Evolutionary conservation across 768 basidiomycete genomes (phyloP), one percentile per base, ranked within the genome.

Genomic region (Macrocybe gigantea): DNA sequence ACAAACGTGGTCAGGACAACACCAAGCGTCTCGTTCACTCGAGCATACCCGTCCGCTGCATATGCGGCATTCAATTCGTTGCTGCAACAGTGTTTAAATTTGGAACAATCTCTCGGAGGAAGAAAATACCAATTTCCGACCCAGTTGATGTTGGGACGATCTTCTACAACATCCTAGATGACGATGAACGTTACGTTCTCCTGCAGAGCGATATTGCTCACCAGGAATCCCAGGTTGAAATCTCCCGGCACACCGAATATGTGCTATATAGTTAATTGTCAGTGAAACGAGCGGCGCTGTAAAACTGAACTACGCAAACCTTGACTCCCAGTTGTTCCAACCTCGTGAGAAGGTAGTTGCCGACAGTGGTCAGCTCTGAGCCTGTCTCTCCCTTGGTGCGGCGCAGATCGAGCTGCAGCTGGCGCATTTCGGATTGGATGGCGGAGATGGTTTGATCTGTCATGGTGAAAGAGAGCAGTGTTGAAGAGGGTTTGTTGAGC

Each of bases 21-120:
- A 43, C 88, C 88, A 41, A 91, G 67, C 55, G 79, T 74, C 43
- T 83, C 79, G 54, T 92, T 94, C 45, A 93, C 82, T 49, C 94
- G 79, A 13, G 93, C 90, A 63, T 95, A 95, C 8, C 93, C 93
- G 59, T 94, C 93, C 0, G 90, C 90, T 11, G 93, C 93, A 64
- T 96, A 96, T 0, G 89, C 75, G 0, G 90, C 87, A 53, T 93
- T 90, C 41, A 93, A 72, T 60, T 93, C 87, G 51, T 91, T 90
- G 54, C 88, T 88, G 49, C 0, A 45, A n/a, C 12, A n/a, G 36
- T 11, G n/a, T 29, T 14, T 39, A 34, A 9, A 36, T 12, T 29
- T 11, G 1, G n/a, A 14, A 29, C 6, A 11, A 11, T 5, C 31
- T 2, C 10, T 33, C 41, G n/a, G 5, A 14, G 8, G 1, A 37